Percentiles rank a stretch among this genome's conserved stretches.
phyloP scores from a whole-genome alignment of 495 filamentous ascomycete genomes.

The Neurospora pannonica region DNA sequence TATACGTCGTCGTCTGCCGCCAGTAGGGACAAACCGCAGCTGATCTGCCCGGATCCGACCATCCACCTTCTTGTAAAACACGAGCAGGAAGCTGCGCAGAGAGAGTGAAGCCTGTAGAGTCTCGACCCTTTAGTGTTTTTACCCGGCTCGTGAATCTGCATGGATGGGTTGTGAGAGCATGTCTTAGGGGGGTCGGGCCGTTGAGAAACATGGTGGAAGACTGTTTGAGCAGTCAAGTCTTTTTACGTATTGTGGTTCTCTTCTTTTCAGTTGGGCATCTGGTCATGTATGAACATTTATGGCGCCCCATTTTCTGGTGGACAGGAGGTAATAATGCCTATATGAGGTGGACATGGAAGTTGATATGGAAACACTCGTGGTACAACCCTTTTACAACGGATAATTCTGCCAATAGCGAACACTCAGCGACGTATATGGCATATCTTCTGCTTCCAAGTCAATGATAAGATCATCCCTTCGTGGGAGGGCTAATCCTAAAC shows the following conservation, averaged over 20 bases:
- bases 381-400: not conserved
- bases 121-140: not conserved
- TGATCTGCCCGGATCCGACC: conserved; percentile 11
- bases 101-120: not conserved
- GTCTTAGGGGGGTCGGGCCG: not conserved
- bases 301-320: not conserved
- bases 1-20: conserved; percentile 15
- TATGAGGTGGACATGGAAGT: not conserved
- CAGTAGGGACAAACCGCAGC: not conserved
- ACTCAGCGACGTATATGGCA: not conserved
- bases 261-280: not conserved
- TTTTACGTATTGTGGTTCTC: not conserved
- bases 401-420: not conserved
- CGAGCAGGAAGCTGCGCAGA: not conserved
- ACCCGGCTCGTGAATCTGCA: not conserved
- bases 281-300: not conserved
- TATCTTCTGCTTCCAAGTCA: not conserved
- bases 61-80: conserved; percentile 4
- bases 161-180: not conserved
- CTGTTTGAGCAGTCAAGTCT: not conserved
- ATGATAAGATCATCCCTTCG: not conserved
- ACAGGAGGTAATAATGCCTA: not conserved
- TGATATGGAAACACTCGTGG: not conserved
- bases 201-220: not conserved
- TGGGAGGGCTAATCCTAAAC: not conserved